These are phyloP conservation scores for Exophiala sp. DNA, from an alignment of 2,329 filamentous ascomycete species.

Conservation along the genomic window DNA sequence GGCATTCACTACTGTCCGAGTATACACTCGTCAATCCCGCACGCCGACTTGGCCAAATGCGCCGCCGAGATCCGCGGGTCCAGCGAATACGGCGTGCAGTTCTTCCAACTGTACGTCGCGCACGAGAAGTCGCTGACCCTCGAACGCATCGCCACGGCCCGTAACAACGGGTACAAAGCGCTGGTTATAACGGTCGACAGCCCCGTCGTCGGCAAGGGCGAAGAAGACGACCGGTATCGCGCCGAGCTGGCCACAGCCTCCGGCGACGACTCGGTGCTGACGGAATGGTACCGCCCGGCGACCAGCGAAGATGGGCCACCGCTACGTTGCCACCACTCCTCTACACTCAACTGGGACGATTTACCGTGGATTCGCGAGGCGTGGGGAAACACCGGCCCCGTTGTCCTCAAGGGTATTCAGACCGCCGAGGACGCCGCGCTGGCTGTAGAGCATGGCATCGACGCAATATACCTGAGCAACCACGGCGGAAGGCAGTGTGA, in stretches of 20 bases:
- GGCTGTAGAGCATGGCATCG: constrained; percentile 48
- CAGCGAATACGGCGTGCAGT: not conserved
- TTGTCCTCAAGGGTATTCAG: constrained; percentile 58
- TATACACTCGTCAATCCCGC: constrained; percentile 32
- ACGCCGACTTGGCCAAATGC: constrained; percentile 31
- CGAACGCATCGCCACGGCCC: constrained; percentile 40
- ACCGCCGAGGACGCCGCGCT: constrained; percentile 53
- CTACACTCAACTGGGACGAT: constrained; percentile 52
- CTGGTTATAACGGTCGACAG: constrained; percentile 28
- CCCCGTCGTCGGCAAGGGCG: constrained; percentile 48
- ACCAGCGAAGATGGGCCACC: constrained; percentile 50
- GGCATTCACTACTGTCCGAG: constrained; percentile 36
- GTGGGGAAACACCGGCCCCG: constrained; percentile 45
- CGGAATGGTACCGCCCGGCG: constrained; percentile 43
- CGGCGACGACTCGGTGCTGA: constrained; percentile 28
- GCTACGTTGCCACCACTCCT: constrained; percentile 53
- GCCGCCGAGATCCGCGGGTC: constrained; percentile 1
- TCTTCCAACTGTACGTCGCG: constrained; percentile 54
- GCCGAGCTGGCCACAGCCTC: constrained; percentile 34
- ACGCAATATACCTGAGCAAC: constrained; percentile 56
- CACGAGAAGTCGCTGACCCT: constrained; percentile 47
- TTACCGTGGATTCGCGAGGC: constrained; percentile 48
- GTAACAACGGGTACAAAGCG: constrained; percentile 19
- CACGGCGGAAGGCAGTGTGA: constrained; percentile 56
- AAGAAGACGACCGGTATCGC: constrained; percentile 55